phyloP scores from a whole-genome alignment of 1,139 yeast genomes.

The Suhomyces kunorum region DNA sequence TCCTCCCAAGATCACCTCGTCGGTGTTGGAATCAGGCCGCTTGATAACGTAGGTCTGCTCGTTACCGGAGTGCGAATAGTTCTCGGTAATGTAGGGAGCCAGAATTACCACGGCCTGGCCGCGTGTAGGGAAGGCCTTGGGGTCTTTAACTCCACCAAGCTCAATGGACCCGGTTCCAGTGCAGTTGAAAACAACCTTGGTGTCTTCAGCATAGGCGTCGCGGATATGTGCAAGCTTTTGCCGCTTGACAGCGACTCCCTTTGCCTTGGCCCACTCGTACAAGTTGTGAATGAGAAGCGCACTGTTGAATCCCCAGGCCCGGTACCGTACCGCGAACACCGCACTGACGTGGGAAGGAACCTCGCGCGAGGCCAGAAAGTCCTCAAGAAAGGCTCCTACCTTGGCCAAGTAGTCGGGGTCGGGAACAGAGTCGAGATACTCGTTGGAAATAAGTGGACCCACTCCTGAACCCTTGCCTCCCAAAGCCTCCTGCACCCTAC shows the following conservation, averaged over 20 bases:
- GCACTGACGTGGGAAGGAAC: conserved; percentile 15
- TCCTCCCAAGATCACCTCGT: conserved; percentile 22
- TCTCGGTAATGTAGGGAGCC: conserved; percentile 16
- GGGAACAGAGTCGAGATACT: conserved; percentile 11
- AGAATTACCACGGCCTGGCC: conserved; percentile 17
- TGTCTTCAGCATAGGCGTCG: conserved; percentile 12
- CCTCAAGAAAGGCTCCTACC: conserved; percentile 8
- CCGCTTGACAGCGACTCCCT: conserved; percentile 17
- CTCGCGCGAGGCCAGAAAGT: conserved; percentile 2
- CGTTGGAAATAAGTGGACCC: conserved; percentile 14
- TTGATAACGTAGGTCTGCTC: conserved; percentile 21
- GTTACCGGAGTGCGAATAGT: conserved; percentile 16
- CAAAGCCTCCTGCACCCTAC: conserved; percentile 14
- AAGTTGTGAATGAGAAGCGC: conserved; percentile 22
- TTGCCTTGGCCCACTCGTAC: conserved; percentile 7
- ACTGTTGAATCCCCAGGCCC: conserved; percentile 27
- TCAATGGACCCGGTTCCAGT: conserved; percentile 21
- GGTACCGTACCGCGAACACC: conserved; percentile 19
- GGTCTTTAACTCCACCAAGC: conserved; percentile 19
- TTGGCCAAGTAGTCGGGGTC: conserved; percentile 3
- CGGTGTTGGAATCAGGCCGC: conserved; percentile 19
- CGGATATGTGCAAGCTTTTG: conserved; percentile 12
- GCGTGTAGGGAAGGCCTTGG: conserved; percentile 11
- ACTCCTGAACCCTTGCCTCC: conserved; percentile 18
- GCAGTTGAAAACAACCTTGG: conserved; percentile 20